Evolutionary conservation across 768 basidiomycete species (phyloP).

Genomic region (Leccinum incarnatum): DNA sequence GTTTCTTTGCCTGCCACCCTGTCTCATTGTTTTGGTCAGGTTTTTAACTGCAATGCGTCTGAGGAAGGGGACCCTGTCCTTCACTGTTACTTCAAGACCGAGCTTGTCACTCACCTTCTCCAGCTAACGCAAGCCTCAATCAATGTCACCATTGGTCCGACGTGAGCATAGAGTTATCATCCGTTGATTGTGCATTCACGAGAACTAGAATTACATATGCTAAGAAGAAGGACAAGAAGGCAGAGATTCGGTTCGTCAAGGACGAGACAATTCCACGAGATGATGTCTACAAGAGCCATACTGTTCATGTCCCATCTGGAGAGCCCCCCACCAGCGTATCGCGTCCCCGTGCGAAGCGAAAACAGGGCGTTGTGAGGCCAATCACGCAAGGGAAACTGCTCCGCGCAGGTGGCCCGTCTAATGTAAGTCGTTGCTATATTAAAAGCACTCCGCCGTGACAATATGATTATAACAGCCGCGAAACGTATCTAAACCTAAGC

Average conservation of each 20-base stretch:
- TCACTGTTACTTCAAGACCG: conserved; percentile 93
- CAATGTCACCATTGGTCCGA: conserved; percentile 68
- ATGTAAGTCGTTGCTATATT: conserved; percentile 33
- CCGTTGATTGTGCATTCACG: conserved; percentile 11
- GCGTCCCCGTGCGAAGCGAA: conserved; percentile 80
- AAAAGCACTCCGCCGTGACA: background rate
- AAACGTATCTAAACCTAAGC: conserved; percentile 37
- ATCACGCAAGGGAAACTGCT: conserved; percentile 83
- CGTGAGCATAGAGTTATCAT: conserved; percentile 48
- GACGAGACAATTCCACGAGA: conserved; percentile 80
- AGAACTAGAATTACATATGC: conserved; percentile 73
- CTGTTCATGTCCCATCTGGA: conserved; percentile 83
- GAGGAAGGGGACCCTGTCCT: conserved; percentile 96
- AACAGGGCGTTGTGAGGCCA: conserved; percentile 81
- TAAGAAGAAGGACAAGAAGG: conserved; percentile 97
- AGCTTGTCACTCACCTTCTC: conserved; percentile 78
- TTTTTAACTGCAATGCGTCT: conserved; percentile 69
- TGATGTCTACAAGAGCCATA: conserved; percentile 92
- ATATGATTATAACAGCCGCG: conserved; percentile 42
- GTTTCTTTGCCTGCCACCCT: background rate
- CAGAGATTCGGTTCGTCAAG: conserved; percentile 81
- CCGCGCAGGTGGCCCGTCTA: conserved; percentile 71
- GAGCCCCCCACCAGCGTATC: conserved; percentile 82
- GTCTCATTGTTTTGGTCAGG: conserved; percentile 41
- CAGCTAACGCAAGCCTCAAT: conserved; percentile 77